Evolutionary conservation across 495 filamentous ascomycete species (phyloP), one percentile per base, ranked within the genome.

Genomic region (Amphirosellinia nigrospora): DNA sequence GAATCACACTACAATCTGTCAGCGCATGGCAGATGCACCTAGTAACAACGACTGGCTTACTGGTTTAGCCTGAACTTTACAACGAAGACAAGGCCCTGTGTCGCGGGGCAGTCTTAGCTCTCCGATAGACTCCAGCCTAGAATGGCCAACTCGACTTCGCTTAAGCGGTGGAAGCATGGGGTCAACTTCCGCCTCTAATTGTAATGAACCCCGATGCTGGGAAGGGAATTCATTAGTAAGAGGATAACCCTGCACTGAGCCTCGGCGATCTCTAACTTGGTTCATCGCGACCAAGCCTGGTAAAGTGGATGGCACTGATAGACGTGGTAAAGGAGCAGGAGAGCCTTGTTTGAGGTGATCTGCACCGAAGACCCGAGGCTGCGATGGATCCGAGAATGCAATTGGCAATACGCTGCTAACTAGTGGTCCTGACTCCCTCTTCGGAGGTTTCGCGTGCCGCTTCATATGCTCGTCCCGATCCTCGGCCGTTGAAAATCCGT

Each of bases 161-260:
- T 84, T 85, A 53, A 86, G 61, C 0, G 84, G 84, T 16, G 84
- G 84, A 26, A 86, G 78, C 26, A 84, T 73, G n/a, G 84, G 82
- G 56, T 86, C 84, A 26, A 82, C 81, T 60, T 86, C 84, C 28
- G 84, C 81, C 65, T 86, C 84, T 11, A 39, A n/a, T 58, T 70
- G 59, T 16, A 85, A 70, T 2, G 83, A 84, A 32, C 75, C 78
- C 58, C 82, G 78, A 23, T 77, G 78, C 28, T 79, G 78, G 32
- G 74, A 66, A 30, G 82, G 77, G 38, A 81, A 71, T 28, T 84
- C 83, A 38, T 77, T 78, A 11, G 79, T 70, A 50, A 82, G 82
- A 1, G 81, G 79, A 73, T 83, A 85, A 26, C 74, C 78, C 68
- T 79, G 79, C 21, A 84, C 70, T 53, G 82, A 82, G 46, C 82